Percentiles rank a stretch among this genome's conserved stretches.
phyloP scores from a whole-genome alignment of 495 filamentous ascomycete genomes.

The Penicillium turbatum region DNA sequence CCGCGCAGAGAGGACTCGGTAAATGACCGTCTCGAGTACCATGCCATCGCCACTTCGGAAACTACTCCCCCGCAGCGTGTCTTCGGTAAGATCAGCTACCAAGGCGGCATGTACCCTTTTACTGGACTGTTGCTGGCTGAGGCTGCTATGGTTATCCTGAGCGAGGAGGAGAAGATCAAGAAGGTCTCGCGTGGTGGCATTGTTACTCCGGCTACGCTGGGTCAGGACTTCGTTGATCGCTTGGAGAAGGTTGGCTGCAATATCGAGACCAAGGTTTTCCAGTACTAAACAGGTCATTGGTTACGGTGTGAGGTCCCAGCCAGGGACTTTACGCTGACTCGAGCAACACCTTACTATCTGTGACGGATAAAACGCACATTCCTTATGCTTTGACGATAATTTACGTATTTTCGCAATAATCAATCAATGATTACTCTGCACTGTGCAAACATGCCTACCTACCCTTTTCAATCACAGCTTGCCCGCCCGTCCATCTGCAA shows the following conservation, averaged over 20 bases:
- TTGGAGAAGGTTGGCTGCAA: slow-evolving; percentile 59
- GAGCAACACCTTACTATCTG: neutral
- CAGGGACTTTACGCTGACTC: neutral
- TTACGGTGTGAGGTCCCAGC: neutral
- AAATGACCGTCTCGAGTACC: slow-evolving; percentile 59
- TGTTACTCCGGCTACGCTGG: slow-evolving; percentile 79
- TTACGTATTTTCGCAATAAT: slow-evolving; percentile 1
- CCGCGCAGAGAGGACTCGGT: slow-evolving; percentile 52
- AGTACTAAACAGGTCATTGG: slow-evolving; percentile 21
- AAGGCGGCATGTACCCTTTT: slow-evolving; percentile 63
- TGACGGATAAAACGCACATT: neutral
- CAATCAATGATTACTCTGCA: neutral
- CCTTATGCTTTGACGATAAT: neutral
- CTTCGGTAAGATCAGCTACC: slow-evolving; percentile 53
- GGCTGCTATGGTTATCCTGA: slow-evolving; percentile 66
- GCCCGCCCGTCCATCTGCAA: slow-evolving; percentile 14
- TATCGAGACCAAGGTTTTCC: slow-evolving; percentile 49
- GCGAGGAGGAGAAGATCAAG: slow-evolving; percentile 54
- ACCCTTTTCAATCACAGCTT: slow-evolving; percentile 17
- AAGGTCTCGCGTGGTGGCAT: slow-evolving; percentile 63
- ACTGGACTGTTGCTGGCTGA: slow-evolving; percentile 66
- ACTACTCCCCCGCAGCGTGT: slow-evolving; percentile 45
- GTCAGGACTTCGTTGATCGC: slow-evolving; percentile 70
- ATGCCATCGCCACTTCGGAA: slow-evolving; percentile 59
- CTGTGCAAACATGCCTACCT: neutral